phyloP scores from a whole-genome alignment of 257 asterid species.

The Ajuga chamaepitys region DNA sequence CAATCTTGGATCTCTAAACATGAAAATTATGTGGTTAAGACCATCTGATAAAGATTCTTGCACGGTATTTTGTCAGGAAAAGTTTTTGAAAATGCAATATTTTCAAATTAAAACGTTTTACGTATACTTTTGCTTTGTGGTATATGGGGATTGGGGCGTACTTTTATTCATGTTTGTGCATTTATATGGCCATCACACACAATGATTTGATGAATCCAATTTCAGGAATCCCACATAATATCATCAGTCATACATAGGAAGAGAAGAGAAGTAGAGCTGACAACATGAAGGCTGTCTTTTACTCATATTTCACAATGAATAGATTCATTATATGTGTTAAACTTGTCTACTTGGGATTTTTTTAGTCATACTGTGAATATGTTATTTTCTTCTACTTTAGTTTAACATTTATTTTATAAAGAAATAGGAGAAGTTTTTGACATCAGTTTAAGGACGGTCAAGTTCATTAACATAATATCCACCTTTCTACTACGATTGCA shows the following conservation, averaged over 20 bases:
- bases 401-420: too few relatives aligned
- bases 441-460: too few relatives aligned
- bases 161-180: background rate
- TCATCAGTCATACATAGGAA: background rate
- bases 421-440: too few relatives aligned
- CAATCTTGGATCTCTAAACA: background rate
- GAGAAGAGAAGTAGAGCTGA: background rate
- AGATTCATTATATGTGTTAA: background rate
- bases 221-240: background rate
- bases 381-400: too few relatives aligned
- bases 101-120: background rate
- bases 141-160: background rate
- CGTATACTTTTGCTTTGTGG: background rate
- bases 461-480: too few relatives aligned
- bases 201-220: background rate
- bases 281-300: background rate
- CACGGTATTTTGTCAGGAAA: background rate
- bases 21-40: background rate
- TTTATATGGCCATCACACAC: background rate
- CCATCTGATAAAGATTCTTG: background rate
- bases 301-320: background rate
- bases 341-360: background rate
- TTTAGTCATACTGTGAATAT: too few relatives aligned
- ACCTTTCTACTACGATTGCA: too few relatives aligned
- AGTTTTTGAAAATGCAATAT: background rate